Base-by-base conservation (phyloP, 331 rosid species). In the Pyrus hybrid region DNA sequence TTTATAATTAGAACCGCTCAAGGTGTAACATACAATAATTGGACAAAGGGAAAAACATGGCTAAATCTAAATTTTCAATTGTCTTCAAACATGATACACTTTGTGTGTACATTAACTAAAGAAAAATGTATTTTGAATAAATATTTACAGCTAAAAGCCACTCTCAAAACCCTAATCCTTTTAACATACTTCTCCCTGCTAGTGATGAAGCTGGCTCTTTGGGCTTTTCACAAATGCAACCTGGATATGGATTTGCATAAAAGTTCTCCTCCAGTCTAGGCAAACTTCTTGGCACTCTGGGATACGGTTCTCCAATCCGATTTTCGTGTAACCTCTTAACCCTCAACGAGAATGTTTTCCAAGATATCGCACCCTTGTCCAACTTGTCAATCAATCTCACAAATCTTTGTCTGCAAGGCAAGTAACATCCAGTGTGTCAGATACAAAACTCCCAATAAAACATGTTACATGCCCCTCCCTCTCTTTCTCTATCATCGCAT, bases 211-310 rank as follows among this genome's bases (percentile, higher is more conserved):
- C 28, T 20, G 60, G 8, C 60, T 9, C 29, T 2, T 33, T 30
- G 21, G 72, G 45, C 64, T 72, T 85, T 21, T 86, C 73, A 81
- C 97, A 89, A 41, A 91, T 83, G 64, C 97, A 91, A 77, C 91
- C 93, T 9, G 97, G 92, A 67, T 76, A 78, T 61, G 93, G 92
- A 74, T 87, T 91, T 29, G 93, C 90, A 82, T 84, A 91, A n/a
- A 89, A 89, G 12, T 68, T 83, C 72, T 91, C 96, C 75, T 91
- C 93, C 4, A 17, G 57, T 79, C 84, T 5, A 83, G 86, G 65
- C 76, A 78, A 16, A 37, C 65, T 49, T 13, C 25, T 5, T 2
- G 62, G 23, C 21, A 35, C 69, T 74, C 91, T 89, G 28, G 71
- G 70, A 35, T 78, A 79, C 12, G 92, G 92, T 43, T 74, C 88